Conservation (phyloP, 352 stramenopile species). For the Phytophthora capsici region DNA sequence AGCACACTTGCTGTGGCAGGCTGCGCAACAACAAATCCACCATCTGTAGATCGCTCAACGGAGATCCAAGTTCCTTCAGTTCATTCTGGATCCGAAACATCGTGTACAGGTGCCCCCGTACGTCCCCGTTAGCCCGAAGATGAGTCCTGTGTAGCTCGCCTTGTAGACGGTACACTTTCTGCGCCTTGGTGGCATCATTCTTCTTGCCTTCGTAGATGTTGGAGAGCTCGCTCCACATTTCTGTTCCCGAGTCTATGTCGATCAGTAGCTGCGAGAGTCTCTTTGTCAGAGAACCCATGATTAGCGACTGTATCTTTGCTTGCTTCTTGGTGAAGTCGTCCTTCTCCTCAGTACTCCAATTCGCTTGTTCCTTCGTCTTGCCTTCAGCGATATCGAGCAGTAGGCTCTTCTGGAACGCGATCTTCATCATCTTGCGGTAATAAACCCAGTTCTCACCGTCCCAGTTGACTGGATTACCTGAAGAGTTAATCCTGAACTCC, state of each 20-base stretch:
- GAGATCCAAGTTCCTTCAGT: neutral
- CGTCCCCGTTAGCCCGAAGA: too few species aligned
- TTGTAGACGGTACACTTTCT: too few species aligned
- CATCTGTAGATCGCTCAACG: slow-evolving; percentile 2
- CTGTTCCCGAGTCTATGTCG: slow-evolving; percentile 1
- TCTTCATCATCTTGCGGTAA: slow-evolving; percentile 18
- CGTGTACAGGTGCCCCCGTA: neutral
- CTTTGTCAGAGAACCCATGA: too few species aligned
- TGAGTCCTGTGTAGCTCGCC: too few species aligned
- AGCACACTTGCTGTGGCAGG: neutral
- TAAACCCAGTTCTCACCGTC: slow-evolving; percentile 18
- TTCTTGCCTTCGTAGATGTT: slow-evolving; percentile 9
- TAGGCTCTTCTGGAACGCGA: slow-evolving; percentile 1
- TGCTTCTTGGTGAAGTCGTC: slow-evolving; percentile 8
- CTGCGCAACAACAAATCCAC: neutral
- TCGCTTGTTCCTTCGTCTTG: neutral
- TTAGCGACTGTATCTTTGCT: too few species aligned
- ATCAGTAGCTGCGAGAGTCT: slow-evolving; percentile 14
- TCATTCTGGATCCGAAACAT: slow-evolving; percentile 7
- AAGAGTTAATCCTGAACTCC: slow-evolving; percentile 3
- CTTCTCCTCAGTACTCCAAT: slow-evolving; percentile 9
- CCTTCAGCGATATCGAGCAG: slow-evolving; percentile 7
- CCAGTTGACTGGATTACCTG: slow-evolving; percentile 8
- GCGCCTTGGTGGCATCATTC: slow-evolving; percentile 3
- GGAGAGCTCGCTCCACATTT: neutral